phyloP scores from a whole-genome alignment of 345 rosid species.

The Microthlaspi erraticum region DNA sequence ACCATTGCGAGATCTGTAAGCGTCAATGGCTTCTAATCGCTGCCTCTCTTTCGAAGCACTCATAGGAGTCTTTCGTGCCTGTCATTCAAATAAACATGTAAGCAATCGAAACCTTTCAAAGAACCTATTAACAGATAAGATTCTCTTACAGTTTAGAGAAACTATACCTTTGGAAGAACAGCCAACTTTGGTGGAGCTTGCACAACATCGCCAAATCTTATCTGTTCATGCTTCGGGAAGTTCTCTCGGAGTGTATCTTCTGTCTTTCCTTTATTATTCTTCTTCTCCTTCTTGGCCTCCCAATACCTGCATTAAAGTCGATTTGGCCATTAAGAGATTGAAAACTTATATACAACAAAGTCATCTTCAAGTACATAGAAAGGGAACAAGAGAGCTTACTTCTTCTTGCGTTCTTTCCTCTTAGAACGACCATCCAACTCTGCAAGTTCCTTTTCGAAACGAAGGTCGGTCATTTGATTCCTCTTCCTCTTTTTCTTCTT shows the following conservation, averaged over 20 bases:
- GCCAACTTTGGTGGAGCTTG: conserved; percentile 82
- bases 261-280: conserved; percentile 51
- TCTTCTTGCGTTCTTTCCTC: conserved; percentile 71
- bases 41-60: conserved; percentile 75
- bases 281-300: conserved; percentile 78
- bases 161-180: conserved; percentile 64
- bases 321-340: neutral
- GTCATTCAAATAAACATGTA: conserved; percentile 34
- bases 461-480: conserved; percentile 66
- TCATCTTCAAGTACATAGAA: neutral
- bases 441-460: conserved; percentile 55
- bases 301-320: conserved; percentile 51
- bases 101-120: conserved; percentile 3
- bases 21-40: conserved; percentile 75
- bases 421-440: conserved; percentile 50
- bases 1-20: conserved; percentile 72
- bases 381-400: conserved; percentile 43
- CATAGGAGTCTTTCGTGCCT: conserved; percentile 54
- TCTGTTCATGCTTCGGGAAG: conserved; percentile 71
- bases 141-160: neutral
- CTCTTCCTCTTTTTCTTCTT: conserved; percentile 74
- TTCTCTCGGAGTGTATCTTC: conserved; percentile 51
- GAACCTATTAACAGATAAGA: neutral
- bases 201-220: conserved; percentile 86
- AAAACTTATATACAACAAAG: neutral